These are phyloP conservation scores for Rheum nobile DNA, from an alignment of 148 eudicot genomes.

Conservation along the genomic window DNA sequence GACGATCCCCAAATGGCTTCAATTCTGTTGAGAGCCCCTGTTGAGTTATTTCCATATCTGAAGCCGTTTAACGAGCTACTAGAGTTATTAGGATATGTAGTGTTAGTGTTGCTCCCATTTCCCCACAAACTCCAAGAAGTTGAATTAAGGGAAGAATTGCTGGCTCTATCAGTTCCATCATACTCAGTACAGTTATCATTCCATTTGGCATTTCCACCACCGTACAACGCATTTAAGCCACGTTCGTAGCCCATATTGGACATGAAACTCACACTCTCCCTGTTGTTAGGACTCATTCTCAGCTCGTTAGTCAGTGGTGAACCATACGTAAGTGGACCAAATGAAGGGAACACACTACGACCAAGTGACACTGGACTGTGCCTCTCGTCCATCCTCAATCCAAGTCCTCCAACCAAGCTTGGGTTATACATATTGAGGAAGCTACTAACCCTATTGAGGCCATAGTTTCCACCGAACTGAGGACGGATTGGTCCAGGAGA, in stretches of 20 bases:
- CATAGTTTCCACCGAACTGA: conserved; percentile 42
- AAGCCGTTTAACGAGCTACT: conserved; percentile 31
- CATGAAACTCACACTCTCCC: conserved; percentile 32
- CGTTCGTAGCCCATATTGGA: conserved; percentile 48
- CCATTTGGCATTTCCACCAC: conserved; percentile 35
- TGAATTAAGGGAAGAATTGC: conserved; percentile 38
- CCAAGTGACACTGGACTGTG: conserved; percentile 50
- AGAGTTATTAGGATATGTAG: conserved; percentile 10
- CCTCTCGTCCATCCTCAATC: conserved; percentile 66
- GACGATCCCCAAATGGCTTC: conserved; percentile 73
- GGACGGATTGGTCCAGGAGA: conserved; percentile 68
- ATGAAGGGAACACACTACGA: conserved; percentile 63
- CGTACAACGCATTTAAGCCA: conserved; percentile 28
- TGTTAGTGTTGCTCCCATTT: conserved; percentile 36
- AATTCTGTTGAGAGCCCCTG: conserved; percentile 29
- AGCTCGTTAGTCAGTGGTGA: conserved; percentile 45
- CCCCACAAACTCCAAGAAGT: conserved; percentile 59
- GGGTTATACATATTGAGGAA: conserved; percentile 56
- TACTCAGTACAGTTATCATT: conserved; percentile 31
- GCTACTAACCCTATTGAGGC: conserved; percentile 49
- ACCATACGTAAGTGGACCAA: conserved; percentile 40
- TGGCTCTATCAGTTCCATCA: conserved; percentile 36
- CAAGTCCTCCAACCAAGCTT: conserved; percentile 45
- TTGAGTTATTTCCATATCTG: conserved; percentile 29
- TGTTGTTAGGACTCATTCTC: conserved; percentile 42